These are phyloP conservation scores for Eutrema heterophyllum DNA, from an alignment of 345 rosid genomes.

Conservation along the genomic window DNA sequence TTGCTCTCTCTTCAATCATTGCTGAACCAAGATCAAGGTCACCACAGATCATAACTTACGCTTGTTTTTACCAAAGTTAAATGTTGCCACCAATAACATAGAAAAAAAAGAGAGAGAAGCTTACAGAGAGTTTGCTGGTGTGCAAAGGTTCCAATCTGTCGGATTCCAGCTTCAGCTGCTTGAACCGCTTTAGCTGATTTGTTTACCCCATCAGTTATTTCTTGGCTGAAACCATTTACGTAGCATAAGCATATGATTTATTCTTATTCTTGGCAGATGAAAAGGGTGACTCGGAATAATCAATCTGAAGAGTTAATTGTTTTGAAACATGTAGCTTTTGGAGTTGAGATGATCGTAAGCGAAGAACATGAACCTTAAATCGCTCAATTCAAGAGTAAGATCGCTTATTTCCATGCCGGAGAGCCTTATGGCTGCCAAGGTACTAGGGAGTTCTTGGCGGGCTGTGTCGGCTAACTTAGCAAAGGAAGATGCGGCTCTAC, in stretches of 20 bases:
- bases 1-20: conserved; percentile 89
- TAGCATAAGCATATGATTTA: background rate
- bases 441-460: conserved; percentile 86
- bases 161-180: conserved; percentile 87
- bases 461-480: conserved; percentile 91
- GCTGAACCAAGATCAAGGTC: conserved; percentile 42
- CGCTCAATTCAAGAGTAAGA: conserved; percentile 86
- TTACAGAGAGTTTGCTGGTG: conserved; percentile 78
- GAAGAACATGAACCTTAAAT: conserved; percentile 50
- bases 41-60: background rate
- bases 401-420: conserved; percentile 98
- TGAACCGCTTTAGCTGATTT: conserved; percentile 90
- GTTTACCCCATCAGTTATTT: conserved; percentile 75
- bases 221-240: conserved; percentile 57
- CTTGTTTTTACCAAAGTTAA: background rate
- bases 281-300: background rate
- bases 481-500: conserved; percentile 84
- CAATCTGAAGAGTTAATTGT: background rate
- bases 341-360: background rate
- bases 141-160: conserved; percentile 74
- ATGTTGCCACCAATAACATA: background rate
- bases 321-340: background rate
- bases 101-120: background rate
- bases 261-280: background rate
- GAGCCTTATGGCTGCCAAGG: conserved; percentile 90